phyloP scores from a whole-genome alignment of 2,329 filamentous ascomycete genomes.

The Trichoderma sp. region DNA sequence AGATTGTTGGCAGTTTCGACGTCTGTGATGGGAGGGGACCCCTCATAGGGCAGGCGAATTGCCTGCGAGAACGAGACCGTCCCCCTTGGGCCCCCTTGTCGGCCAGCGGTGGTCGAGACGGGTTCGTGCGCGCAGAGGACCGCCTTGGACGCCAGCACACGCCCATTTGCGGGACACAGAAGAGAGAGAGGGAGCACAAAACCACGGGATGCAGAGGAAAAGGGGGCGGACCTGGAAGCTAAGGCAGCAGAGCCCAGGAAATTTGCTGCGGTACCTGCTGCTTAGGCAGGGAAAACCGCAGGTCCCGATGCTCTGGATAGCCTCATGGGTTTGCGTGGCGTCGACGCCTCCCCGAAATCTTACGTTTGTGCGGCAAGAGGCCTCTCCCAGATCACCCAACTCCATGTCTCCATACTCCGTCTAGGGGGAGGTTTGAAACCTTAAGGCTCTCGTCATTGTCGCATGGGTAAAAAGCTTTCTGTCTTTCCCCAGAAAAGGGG shows the following conservation, averaged over 20 bases:
- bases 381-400: conserved; percentile 8
- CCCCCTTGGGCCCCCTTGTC: not conserved
- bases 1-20: conserved; percentile 9
- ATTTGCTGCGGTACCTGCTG: not conserved
- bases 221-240: too few species aligned
- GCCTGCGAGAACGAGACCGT: not conserved
- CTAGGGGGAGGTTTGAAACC: not conserved
- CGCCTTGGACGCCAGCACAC: not conserved
- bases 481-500: conserved; percentile 1
- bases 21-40: not conserved
- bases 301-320: conserved; percentile 16
- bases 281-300: not conserved
- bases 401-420: not conserved
- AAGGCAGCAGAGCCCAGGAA: not conserved
- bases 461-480: not conserved
- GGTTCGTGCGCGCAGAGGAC: not conserved
- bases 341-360: conserved; percentile 21
- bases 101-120: not conserved
- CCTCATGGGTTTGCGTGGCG: conserved; percentile 12
- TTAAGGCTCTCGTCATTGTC: not conserved
- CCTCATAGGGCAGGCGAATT: conserved; percentile 24
- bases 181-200: too few species aligned
- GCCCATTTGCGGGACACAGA: too few species aligned
- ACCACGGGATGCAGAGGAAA: too few species aligned
- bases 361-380: conserved; percentile 7